Percentiles rank a stretch among this genome's conserved stretches.
Conservation (phyloP, 2,329 filamentous ascomycete species). For the Bipolaris cookei region DNA sequence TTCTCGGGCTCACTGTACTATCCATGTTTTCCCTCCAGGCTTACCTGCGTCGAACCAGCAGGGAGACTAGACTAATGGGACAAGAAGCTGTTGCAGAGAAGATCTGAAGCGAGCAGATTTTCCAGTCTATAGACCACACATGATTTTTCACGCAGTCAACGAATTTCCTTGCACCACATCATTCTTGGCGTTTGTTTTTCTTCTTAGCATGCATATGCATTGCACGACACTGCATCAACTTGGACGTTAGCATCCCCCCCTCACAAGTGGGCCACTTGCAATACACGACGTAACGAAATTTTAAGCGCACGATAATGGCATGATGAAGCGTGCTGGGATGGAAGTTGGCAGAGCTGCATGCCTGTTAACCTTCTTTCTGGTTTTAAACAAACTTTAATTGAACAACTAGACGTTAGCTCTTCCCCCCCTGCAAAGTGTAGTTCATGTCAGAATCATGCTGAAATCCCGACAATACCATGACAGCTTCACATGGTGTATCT, state of each 20-base stretch:
- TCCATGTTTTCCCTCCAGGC: constrained; percentile 34
- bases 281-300: background rate
- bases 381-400: background rate
- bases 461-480: too few species aligned
- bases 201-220: background rate
- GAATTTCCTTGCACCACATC: constrained; percentile 2
- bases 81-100: background rate
- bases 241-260: background rate
- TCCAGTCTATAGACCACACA: background rate
- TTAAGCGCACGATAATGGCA: background rate
- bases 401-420: too few species aligned
- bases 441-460: too few species aligned
- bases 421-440: too few species aligned
- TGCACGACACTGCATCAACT: constrained; percentile 2
- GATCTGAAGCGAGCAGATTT: background rate
- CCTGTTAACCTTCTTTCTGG: background rate
- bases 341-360: background rate
- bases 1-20: constrained; percentile 28
- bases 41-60: constrained; percentile 29
- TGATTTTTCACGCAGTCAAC: background rate
- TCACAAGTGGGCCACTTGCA: background rate
- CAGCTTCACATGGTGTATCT: too few species aligned
- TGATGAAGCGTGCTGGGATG: background rate
- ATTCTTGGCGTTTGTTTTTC: background rate
- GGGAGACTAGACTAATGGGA: constrained; percentile 14